A percentile compares a stretch with the other conserved stretches of the same genome.
Evolutionary conservation across 2,329 filamentous ascomycete species (phyloP).

Genomic region (Aspergillus costaricaensis): DNA sequence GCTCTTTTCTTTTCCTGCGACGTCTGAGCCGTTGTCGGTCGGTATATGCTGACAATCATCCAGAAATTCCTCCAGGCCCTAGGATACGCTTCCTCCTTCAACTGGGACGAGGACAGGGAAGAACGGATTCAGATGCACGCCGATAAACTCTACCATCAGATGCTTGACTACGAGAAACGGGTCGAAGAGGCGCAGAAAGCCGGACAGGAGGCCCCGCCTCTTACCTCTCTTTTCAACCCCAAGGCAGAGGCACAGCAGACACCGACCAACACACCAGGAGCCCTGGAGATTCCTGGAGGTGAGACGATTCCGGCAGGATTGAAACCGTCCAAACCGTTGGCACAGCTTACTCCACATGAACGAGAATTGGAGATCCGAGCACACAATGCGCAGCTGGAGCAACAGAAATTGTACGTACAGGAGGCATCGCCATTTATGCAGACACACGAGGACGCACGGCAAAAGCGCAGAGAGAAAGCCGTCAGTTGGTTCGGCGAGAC

Average conservation of each 20-base stretch:
- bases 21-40: not conserved
- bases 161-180: constrained; percentile 77
- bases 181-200: constrained; percentile 61
- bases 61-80: constrained; percentile 86
- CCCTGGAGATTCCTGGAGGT: constrained; percentile 40
- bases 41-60: constrained; percentile 11
- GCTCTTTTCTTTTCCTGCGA: not conserved
- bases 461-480: constrained; percentile 42
- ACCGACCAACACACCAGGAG: constrained; percentile 17
- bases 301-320: constrained; percentile 38
- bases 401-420: constrained; percentile 39
- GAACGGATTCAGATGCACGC: constrained; percentile 96
- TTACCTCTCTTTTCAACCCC: constrained; percentile 49
- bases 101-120: constrained; percentile 67
- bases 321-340: constrained; percentile 41
- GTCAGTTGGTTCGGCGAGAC: constrained; percentile 48
- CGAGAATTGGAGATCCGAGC: constrained; percentile 47
- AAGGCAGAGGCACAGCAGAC: constrained; percentile 24
- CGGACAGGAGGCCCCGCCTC: constrained; percentile 44
- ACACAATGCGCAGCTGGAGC: constrained; percentile 40
- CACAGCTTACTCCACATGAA: constrained; percentile 49
- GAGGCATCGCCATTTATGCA: constrained; percentile 41
- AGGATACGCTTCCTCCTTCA: constrained; percentile 74
- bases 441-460: constrained; percentile 38
- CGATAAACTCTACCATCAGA: constrained; percentile 83